Percentiles rank a stretch among this genome's conserved stretches.
These are phyloP conservation scores for Hanseniaspora occidentalis DNA, from an alignment of 805 yeast genomes.

Conservation along the genomic window DNA sequence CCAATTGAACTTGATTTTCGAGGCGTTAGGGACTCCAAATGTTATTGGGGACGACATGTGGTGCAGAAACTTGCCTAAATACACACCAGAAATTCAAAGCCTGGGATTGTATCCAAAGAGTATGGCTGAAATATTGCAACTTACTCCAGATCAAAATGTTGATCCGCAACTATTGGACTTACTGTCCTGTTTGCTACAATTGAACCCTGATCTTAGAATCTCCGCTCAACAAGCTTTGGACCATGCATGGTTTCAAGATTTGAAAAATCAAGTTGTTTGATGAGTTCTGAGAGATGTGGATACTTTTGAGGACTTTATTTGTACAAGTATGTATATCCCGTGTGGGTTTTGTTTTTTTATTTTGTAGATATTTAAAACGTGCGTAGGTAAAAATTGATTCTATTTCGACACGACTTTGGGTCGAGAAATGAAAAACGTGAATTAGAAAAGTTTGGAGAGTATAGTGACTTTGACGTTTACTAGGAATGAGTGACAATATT, in stretches of 20 bases:
- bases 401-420: no score
- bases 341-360: no score
- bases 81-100: conserved; percentile 84
- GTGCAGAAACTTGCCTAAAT: conserved; percentile 94
- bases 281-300: no score
- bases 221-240: conserved; percentile 40
- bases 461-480: no score
- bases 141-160: conserved; percentile 14
- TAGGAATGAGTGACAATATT: no score
- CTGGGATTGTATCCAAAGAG: conserved; percentile 54
- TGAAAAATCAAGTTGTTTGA: conserved; percentile 8
- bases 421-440: no score
- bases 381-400: no score
- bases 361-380: no score
- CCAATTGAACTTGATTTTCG: conserved; percentile 86
- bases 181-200: conserved; percentile 30
- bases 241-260: conserved; percentile 29
- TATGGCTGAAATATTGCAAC: conserved; percentile 29
- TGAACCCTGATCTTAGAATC: conserved; percentile 40
- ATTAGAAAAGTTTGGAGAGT: no score
- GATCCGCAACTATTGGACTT: conserved; percentile 21
- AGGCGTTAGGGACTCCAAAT: conserved; percentile 86
- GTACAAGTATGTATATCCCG: no score
- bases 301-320: no score
- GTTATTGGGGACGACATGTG: conserved; percentile 51